phyloP scores from a whole-genome alignment of 2,329 filamentous ascomycete species.

The Tolypocladium paradoxum region DNA sequence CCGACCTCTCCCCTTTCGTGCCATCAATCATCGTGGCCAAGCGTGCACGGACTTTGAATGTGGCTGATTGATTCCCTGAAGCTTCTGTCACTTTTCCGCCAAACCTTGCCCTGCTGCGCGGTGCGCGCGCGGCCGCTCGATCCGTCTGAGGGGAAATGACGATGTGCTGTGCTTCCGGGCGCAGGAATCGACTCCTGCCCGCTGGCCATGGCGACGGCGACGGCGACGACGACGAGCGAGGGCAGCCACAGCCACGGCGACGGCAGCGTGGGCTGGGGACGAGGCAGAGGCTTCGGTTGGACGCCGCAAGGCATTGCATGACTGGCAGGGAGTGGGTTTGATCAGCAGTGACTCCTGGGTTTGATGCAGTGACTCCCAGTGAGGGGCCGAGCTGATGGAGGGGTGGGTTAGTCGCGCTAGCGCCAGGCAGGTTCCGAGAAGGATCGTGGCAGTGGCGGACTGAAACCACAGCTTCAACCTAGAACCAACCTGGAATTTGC shows the following conservation, averaged over 20 bases:
- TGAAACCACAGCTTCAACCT: no score
- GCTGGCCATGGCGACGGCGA: no score
- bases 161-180: not conserved
- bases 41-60: not conserved
- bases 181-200: not conserved
- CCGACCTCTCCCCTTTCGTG: not conserved
- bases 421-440: not conserved
- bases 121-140: no score
- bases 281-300: not conserved
- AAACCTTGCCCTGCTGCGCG: no score
- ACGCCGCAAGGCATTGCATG: not conserved
- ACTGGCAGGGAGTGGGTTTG: no score
- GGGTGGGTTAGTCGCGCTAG: not conserved
- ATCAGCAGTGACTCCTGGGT: no score
- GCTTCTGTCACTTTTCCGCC: not conserved
- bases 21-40: no score
- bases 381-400: not conserved
- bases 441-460: not conserved
- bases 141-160: not conserved
- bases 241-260: not conserved
- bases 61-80: not conserved
- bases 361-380: no score
- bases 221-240: not conserved
- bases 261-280: not conserved
- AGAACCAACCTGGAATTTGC: no score